Conservation (phyloP, 2,329 filamentous ascomycete species). For the Lasiodiplodia theobromae region DNA sequence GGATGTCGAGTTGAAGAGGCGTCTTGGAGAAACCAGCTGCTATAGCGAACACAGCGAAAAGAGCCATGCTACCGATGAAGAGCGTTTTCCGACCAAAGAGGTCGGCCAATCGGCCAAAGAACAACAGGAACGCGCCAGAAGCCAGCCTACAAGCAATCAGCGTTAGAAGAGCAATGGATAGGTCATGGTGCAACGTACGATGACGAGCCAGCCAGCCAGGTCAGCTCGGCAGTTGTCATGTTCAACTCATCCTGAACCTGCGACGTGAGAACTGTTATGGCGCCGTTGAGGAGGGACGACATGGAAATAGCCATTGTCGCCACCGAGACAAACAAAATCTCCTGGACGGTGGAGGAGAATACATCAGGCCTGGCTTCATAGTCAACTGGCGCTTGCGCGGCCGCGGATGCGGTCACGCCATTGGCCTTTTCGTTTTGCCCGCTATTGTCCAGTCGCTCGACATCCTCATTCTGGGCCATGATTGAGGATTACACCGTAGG, state of each 20-base stretch:
- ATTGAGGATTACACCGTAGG: background rate
- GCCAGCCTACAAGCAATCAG: constrained; percentile 55
- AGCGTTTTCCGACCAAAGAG: constrained; percentile 69
- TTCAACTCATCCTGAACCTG: constrained; percentile 65
- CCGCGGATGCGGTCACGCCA: constrained; percentile 1
- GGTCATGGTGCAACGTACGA: constrained; percentile 50
- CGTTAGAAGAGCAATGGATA: background rate
- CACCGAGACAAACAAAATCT: constrained; percentile 70
- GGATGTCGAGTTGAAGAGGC: constrained; percentile 66
- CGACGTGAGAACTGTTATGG: constrained; percentile 67
- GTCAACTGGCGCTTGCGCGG: background rate
- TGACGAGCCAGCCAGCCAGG: constrained; percentile 71
- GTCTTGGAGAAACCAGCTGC: constrained; percentile 66
- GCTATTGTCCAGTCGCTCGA: background rate
- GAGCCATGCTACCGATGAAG: constrained; percentile 66
- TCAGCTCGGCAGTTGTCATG: constrained; percentile 71
- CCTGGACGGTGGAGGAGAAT: constrained; percentile 68
- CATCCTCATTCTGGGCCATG: constrained; percentile 14
- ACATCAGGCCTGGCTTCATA: constrained; percentile 56
- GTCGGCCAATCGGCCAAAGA: constrained; percentile 71
- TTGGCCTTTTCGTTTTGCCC: background rate
- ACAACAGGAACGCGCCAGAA: constrained; percentile 69
- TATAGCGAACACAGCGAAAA: constrained; percentile 65
- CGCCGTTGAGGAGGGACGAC: constrained; percentile 65
- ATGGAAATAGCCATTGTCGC: constrained; percentile 73